A percentile compares a stretch with the other conserved stretches of the same genome.
Conservation (phyloP, 805 yeast genomes). For the Wickerhamomyces xylosicus region DNA sequence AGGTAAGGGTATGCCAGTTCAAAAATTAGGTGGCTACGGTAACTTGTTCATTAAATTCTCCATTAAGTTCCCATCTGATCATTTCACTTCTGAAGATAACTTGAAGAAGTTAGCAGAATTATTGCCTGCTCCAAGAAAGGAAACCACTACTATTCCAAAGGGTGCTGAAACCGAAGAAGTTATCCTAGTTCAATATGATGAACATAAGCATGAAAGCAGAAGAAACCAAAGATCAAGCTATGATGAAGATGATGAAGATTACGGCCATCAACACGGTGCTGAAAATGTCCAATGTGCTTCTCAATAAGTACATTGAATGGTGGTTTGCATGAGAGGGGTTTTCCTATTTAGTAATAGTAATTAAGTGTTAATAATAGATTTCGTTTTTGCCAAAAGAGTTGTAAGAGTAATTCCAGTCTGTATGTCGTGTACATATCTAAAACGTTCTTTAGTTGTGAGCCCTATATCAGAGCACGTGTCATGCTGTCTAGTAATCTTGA, state of each 20-base stretch:
- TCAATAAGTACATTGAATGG: constrained; percentile 44
- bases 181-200: constrained; percentile 58
- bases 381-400: too few species aligned
- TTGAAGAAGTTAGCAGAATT: constrained; percentile 62
- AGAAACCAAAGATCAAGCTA: constrained; percentile 25
- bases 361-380: too few species aligned
- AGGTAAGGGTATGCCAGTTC: constrained; percentile 96
- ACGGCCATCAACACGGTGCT: constrained; percentile 45
- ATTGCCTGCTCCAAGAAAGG: constrained; percentile 60
- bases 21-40: constrained; percentile 82
- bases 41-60: constrained; percentile 78
- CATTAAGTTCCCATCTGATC: constrained; percentile 75
- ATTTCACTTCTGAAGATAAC: constrained; percentile 68
- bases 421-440: too few species aligned
- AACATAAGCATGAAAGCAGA: constrained; percentile 41
- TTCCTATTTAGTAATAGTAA: background rate
- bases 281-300: constrained; percentile 77
- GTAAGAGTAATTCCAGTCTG: too few species aligned
- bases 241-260: constrained; percentile 53
- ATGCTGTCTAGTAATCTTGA: too few species aligned
- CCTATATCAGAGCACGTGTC: too few species aligned
- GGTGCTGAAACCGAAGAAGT: constrained; percentile 77
- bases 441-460: too few species aligned
- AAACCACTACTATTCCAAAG: constrained; percentile 42
- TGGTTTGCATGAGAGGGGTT: background rate